Evolutionary conservation across 768 basidiomycete species (phyloP).

Genomic region (Russula abietina): DNA sequence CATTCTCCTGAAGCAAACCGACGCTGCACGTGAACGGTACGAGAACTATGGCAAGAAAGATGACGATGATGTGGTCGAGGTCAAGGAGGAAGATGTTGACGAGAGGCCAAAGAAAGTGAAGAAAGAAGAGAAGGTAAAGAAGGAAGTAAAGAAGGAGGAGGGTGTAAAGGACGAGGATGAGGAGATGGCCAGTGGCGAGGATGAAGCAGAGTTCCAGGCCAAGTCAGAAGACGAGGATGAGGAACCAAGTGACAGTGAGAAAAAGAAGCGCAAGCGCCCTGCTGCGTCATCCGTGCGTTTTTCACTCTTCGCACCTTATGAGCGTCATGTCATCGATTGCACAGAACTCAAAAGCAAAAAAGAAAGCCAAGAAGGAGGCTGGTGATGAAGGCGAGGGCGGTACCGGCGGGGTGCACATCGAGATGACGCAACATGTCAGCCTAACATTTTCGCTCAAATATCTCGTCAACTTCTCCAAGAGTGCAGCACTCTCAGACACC

Average conservation of each 20-base stretch:
- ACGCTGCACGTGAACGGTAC: conserved; percentile 29
- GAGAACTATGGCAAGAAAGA: conserved; percentile 24
- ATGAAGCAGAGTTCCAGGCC: conserved; percentile 38
- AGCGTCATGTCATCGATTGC: conserved; percentile 1
- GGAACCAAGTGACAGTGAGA: conserved; percentile 35
- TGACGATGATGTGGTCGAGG: conserved; percentile 29
- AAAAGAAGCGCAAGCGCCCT: conserved; percentile 64
- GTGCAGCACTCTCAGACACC: conserved; percentile 58
- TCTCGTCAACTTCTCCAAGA: conserved; percentile 94
- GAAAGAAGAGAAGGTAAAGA: conserved; percentile 48
- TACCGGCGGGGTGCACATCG: conserved; percentile 59
- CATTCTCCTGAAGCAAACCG: conserved; percentile 74
- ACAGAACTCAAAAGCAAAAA: conserved; percentile 44
- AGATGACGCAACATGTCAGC: conserved; percentile 86
- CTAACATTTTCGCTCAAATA: conserved; percentile 97
- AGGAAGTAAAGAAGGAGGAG: conserved; percentile 40
- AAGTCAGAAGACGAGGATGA: conserved; percentile 34
- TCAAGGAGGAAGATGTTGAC: conserved; percentile 40
- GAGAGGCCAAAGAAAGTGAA: conserved; percentile 44
- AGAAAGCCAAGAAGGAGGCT: conserved; percentile 36
- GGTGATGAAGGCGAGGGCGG: conserved; percentile 44
- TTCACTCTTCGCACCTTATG: background rate
- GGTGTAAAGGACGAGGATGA: conserved; percentile 33
- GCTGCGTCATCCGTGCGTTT: conserved; percentile 36
- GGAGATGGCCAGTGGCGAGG: conserved; percentile 46